A percentile compares a stretch with the other conserved stretches of the same genome.
These are phyloP conservation scores for Ormosia emarginata DNA, from an alignment of 306 rosid species.

Conservation along the genomic window DNA sequence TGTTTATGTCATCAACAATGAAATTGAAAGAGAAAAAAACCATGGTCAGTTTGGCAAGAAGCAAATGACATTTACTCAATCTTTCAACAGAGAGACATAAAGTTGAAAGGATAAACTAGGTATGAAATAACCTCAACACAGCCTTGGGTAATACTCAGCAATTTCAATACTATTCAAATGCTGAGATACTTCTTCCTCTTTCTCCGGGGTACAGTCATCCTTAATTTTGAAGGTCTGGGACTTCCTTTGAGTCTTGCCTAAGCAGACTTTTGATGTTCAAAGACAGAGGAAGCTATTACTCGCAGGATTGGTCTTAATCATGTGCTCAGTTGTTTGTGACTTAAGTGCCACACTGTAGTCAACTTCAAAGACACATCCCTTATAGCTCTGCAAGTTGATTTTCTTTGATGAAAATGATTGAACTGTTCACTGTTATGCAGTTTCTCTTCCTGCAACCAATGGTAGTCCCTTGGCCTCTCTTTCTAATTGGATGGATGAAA, in stretches of 20 bases:
- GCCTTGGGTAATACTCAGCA: too few relatives aligned
- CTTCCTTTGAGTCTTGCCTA: conserved; percentile 52
- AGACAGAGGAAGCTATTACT: conserved; percentile 43
- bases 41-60: too few relatives aligned
- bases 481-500: too few relatives aligned
- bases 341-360: conserved; percentile 46
- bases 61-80: too few relatives aligned
- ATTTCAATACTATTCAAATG: too few relatives aligned
- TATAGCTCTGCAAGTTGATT: conserved; percentile 45
- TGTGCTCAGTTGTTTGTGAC: conserved; percentile 46
- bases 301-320: conserved; percentile 26
- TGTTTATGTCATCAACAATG: too few relatives aligned
- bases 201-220: conserved; percentile 44
- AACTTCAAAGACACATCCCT: conserved; percentile 47
- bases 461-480: too few relatives aligned
- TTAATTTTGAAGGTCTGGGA: conserved; percentile 45
- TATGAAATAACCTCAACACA: too few relatives aligned
- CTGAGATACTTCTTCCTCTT: conserved; percentile 9
- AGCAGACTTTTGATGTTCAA: conserved; percentile 47
- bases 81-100: too few relatives aligned
- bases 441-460: not conserved
- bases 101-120: too few relatives aligned
- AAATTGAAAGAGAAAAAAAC: too few relatives aligned
- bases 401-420: conserved; percentile 25
- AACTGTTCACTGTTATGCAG: not conserved